Percentiles rank a stretch among this genome's conserved stretches.
Conservation (phyloP, 352 stramenopile species). For the Phytophthora boehmeriae region DNA sequence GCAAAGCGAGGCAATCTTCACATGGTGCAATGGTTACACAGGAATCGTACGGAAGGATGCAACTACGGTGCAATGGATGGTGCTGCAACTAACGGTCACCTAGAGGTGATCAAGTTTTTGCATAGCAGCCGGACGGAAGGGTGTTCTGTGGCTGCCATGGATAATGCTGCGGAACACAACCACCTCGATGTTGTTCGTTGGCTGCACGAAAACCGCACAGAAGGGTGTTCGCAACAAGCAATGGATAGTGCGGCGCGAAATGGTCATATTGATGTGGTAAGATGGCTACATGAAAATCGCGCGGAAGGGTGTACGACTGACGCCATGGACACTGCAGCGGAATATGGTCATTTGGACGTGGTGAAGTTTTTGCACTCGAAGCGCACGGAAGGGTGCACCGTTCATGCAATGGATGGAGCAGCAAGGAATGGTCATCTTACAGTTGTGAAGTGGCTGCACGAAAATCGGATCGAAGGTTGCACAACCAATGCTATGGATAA, state of each 20-base stretch:
- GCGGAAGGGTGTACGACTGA: slow-evolving; percentile 25
- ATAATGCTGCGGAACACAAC: slow-evolving; percentile 24
- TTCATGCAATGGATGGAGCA: slow-evolving; percentile 49
- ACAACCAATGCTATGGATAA: slow-evolving; percentile 21
- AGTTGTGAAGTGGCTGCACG: slow-evolving; percentile 57
- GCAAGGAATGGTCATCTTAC: slow-evolving; percentile 59
- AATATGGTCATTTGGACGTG: slow-evolving; percentile 25
- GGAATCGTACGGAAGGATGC: slow-evolving; percentile 27
- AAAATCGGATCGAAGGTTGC: slow-evolving; percentile 29
- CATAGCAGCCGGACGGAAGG: slow-evolving; percentile 34
- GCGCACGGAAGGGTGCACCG: slow-evolving; percentile 28
- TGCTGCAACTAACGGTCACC: slow-evolving; percentile 26
- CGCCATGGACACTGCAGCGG: slow-evolving; percentile 29
- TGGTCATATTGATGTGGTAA: slow-evolving; percentile 28
- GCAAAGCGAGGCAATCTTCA: slow-evolving; percentile 26
- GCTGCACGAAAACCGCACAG: slow-evolving; percentile 28
- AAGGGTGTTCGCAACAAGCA: slow-evolving; percentile 36
- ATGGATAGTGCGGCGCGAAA: slow-evolving; percentile 34
- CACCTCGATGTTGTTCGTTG: slow-evolving; percentile 27
- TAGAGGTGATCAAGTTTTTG: slow-evolving; percentile 38
- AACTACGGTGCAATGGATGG: slow-evolving; percentile 37
- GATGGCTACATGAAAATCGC: slow-evolving; percentile 31
- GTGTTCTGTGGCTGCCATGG: slow-evolving; percentile 30
- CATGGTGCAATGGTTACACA: slow-evolving; percentile 34
- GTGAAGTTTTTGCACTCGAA: slow-evolving; percentile 30